A percentile compares a stretch with the other conserved stretches of the same genome.
Evolutionary conservation across 1,284 basidiomycete genomes (phyloP).

Genomic region (Cerrena zonata): DNA sequence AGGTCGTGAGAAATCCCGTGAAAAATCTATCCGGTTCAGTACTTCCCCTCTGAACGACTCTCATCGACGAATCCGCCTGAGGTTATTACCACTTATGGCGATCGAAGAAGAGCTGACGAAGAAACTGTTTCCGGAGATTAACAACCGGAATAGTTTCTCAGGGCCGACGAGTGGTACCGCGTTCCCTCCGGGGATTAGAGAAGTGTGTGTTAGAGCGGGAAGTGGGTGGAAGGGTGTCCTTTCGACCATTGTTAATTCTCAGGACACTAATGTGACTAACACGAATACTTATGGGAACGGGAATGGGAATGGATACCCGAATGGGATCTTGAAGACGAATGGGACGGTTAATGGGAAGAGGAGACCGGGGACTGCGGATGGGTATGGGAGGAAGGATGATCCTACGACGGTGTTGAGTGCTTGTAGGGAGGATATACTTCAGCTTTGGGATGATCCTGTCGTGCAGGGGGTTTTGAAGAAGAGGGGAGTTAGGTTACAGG

Average conservation of each 20-base stretch:
- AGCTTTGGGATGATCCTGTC: conserved; percentile 51
- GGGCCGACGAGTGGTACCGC: conserved; percentile 11
- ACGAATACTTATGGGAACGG: conserved; percentile 2
- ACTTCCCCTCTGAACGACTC: conserved; percentile 25
- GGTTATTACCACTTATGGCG: conserved; percentile 55
- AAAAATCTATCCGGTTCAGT: conserved; percentile 16
- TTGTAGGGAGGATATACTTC: conserved; percentile 38
- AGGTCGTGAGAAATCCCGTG: neutral
- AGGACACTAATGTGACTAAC: neutral
- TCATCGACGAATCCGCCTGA: conserved; percentile 43
- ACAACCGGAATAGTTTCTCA: neutral
- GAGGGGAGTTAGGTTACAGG: conserved; percentile 43
- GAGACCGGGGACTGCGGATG: conserved; percentile 18
- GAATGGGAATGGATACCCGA: neutral
- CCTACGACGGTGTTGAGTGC: conserved; percentile 24
- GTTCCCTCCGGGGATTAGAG: conserved; percentile 23
- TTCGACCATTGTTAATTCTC: conserved; percentile 13
- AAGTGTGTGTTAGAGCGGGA: conserved; percentile 53
- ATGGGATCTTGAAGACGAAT: conserved; percentile 7
- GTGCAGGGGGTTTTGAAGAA: conserved; percentile 44
- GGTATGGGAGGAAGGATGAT: conserved; percentile 16
- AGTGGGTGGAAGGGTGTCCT: conserved; percentile 48
- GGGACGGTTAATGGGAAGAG: conserved; percentile 3
- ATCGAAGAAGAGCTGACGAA: conserved; percentile 48
- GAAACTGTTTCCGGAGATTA: conserved; percentile 31